phyloP scores from a whole-genome alignment of 441 rosid species.

The Brassica balearica region DNA sequence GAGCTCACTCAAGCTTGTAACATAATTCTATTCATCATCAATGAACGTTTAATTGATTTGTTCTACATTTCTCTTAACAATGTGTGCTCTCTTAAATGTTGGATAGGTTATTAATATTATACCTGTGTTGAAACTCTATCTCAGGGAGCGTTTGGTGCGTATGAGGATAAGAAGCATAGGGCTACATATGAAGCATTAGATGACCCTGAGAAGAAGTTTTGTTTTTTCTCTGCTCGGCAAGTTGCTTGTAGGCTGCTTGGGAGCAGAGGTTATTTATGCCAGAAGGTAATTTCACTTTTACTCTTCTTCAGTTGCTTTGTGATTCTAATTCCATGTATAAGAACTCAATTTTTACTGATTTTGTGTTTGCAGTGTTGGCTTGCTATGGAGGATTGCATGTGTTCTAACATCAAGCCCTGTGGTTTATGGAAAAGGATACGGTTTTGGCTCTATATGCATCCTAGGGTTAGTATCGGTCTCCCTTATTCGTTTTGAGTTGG shows the following conservation, averaged over 20 bases:
- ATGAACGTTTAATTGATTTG: too few relatives aligned
- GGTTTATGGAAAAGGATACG: constrained; percentile 67
- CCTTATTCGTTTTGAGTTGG: not conserved
- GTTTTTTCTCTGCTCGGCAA: constrained; percentile 87
- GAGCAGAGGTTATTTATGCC: constrained; percentile 88
- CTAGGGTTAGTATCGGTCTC: constrained; percentile 62
- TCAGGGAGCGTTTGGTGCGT: constrained; percentile 73
- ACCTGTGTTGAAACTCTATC: constrained; percentile 7
- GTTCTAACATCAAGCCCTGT: constrained; percentile 63
- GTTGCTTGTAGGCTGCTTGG: constrained; percentile 86
- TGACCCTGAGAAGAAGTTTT: constrained; percentile 77
- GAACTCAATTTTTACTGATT: constrained; percentile 14
- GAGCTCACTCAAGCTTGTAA: too few relatives aligned
- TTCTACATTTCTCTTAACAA: too few relatives aligned
- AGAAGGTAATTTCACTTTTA: constrained; percentile 53
- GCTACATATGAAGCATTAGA: constrained; percentile 75
- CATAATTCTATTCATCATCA: too few relatives aligned
- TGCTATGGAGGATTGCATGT: constrained; percentile 93
- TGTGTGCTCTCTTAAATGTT: not conserved
- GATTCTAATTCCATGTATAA: not conserved
- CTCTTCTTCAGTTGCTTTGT: not conserved
- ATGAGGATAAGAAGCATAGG: constrained; percentile 91
- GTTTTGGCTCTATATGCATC: constrained; percentile 97
- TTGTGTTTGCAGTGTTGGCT: constrained; percentile 82
- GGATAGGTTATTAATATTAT: not conserved